These are phyloP conservation scores for Fusarium virguliforme DNA, from an alignment of 2,329 filamentous ascomycete species.

Conservation along the genomic window DNA sequence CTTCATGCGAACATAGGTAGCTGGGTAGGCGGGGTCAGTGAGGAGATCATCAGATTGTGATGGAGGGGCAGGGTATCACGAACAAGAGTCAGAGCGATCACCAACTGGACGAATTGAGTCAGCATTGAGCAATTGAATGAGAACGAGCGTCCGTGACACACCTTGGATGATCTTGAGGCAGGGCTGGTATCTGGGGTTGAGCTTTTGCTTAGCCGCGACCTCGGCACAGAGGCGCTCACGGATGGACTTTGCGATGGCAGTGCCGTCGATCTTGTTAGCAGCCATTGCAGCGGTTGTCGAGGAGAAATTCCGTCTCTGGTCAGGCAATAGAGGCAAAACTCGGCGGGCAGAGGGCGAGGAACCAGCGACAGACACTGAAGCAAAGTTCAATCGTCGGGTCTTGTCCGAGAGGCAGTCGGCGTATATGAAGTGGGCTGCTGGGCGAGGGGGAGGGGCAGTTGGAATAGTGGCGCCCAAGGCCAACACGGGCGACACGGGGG, in stretches of 20 bases:
- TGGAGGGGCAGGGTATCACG: conserved; percentile 50
- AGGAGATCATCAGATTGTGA: conserved; percentile 27
- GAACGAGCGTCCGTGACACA: conserved; percentile 64
- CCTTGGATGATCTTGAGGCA: conserved; percentile 96
- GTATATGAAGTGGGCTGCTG: conserved; percentile 44
- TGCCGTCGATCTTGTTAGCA: conserved; percentile 95
- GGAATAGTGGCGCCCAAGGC: conserved; percentile 40
- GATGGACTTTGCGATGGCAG: conserved; percentile 92
- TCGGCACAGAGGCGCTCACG: conserved; percentile 85
- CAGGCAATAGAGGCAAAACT: conserved; percentile 20
- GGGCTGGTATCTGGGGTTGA: conserved; percentile 90
- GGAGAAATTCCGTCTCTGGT: conserved; percentile 58
- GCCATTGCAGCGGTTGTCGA: conserved; percentile 78
- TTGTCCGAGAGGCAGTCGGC: conserved; percentile 37
- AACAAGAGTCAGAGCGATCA: conserved; percentile 92
- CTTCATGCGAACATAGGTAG: conserved; percentile 99
- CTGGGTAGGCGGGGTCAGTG: conserved; percentile 66
- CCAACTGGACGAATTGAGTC: conserved; percentile 74
- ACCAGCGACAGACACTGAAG: conserved; percentile 34
- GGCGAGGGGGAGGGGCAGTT: conserved; percentile 47
- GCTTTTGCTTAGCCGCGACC: conserved; percentile 84
- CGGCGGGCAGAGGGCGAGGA: conserved; percentile 22
- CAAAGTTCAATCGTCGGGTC: conserved; percentile 35
- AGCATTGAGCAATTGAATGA: conserved; percentile 37
- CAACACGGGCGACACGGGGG: conserved; percentile 44